Evolutionary conservation across 495 filamentous ascomycete species (phyloP), one percentile per base, ranked within the genome.

Genomic region (Aspergillus panamensis): DNA sequence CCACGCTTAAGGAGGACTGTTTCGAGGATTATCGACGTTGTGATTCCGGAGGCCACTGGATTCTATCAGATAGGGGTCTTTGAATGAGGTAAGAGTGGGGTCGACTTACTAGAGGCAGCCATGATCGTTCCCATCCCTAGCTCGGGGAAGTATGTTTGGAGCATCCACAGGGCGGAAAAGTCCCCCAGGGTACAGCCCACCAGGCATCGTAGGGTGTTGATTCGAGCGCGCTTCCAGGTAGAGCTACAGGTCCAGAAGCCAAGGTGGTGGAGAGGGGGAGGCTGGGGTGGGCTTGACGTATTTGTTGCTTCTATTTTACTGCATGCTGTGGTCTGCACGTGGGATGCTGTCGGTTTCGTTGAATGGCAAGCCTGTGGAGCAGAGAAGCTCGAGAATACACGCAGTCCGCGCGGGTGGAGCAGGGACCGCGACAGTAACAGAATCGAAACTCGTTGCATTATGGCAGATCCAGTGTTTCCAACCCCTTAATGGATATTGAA

Each of bases 201-300:
- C 0, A 77, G 63, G 50, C 75, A 78, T 31, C 74, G 72, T 2
- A 78, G 62, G 6, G 76, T 80, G 57, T 78, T 77, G 58, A 80
- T 66, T 8, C 66, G 61, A 2, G 77, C 72, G 48, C 77, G 62
- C 16, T 51, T 60, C 74, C 74, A 77, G 13, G 69, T 69, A 2
- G 61, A 59, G 40, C 58, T 53, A 39, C 62, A 68, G n/a, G 67
- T 55, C 73, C 73, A 76, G 58, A 78, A 76, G 9, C 48, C 19
- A 3, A 39, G 51, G 1, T 43, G 35, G 1, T 40, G 21, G 31
- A 33, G 20, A 3, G 59, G 51, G 1, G 32, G 40, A 13, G 45
- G 29, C 2, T 30, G 10, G 25, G 25, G n/a, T 1, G 42, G 10
- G 9, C 9, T 45, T 6, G 42, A 10, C 8, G 16, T 19, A 20